Evolutionary conservation across 371 early-diverging fungal genomes (phyloP).

Genomic region (Actinomortierella wolfii): DNA sequence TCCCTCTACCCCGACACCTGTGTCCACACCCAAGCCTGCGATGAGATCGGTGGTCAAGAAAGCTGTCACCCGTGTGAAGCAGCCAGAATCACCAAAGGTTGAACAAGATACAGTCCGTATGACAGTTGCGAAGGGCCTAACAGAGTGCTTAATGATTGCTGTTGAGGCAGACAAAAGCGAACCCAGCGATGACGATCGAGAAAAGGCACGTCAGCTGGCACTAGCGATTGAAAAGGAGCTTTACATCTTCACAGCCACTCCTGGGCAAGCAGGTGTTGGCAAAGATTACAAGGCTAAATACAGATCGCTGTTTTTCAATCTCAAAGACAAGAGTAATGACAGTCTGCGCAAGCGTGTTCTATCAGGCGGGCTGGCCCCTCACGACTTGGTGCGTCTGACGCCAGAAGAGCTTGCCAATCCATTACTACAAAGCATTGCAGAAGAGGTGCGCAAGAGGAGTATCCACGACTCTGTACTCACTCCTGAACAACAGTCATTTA

Average conservation of each 20-base stretch:
- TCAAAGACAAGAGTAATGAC: slow-evolving; percentile 77
- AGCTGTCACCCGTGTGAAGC: slow-evolving; percentile 18
- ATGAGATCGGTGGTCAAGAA: slow-evolving; percentile 16
- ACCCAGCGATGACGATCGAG: slow-evolving; percentile 11
- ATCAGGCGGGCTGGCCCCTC: slow-evolving; percentile 62
- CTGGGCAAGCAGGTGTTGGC: slow-evolving; percentile 47
- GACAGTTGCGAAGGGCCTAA: slow-evolving; percentile 60
- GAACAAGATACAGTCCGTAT: slow-evolving; percentile 60
- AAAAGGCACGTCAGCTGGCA: slow-evolving; percentile 8
- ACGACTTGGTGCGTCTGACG: slow-evolving; percentile 70
- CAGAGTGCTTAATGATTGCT: slow-evolving; percentile 33
- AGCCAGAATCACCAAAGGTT: slow-evolving; percentile 41
- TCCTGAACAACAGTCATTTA: slow-evolving; percentile 55
- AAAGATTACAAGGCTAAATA: slow-evolving; percentile 77
- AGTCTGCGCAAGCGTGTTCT: slow-evolving; percentile 68
- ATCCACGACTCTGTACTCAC: slow-evolving; percentile 68
- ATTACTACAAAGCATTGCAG: slow-evolving; percentile 64
- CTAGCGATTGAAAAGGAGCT: slow-evolving; percentile 35
- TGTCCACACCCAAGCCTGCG: slow-evolving; percentile 5
- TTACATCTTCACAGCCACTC: slow-evolving; percentile 36
- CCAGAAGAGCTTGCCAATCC: slow-evolving; percentile 82
- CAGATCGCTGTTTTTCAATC: slow-evolving; percentile 72
- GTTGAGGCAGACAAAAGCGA: slow-evolving; percentile 11
- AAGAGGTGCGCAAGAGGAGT: slow-evolving; percentile 62
- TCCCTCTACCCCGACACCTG: slow-evolving; percentile 9